Evolutionary conservation across 1,284 basidiomycete species (phyloP).

Genomic region (Rhizopogon parksii): DNA sequence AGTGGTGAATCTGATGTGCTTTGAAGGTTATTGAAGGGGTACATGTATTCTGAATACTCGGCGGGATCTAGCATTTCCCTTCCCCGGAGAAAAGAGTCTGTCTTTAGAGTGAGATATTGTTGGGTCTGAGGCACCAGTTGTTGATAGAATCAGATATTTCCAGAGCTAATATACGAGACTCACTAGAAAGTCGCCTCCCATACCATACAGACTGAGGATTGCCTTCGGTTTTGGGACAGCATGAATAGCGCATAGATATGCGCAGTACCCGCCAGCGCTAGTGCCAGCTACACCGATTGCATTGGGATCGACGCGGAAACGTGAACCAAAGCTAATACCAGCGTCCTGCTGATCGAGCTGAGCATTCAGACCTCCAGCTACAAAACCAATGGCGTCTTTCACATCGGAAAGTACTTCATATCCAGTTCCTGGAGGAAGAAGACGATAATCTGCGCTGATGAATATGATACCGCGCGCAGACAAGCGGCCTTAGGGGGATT

Average conservation of each 20-base stretch:
- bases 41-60: slow-evolving; percentile 24
- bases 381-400: slow-evolving; percentile 44
- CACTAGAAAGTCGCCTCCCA: slow-evolving; percentile 57
- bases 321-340: background rate
- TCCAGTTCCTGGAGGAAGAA: slow-evolving; percentile 50
- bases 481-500: slow-evolving; percentile 34
- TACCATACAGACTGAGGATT: slow-evolving; percentile 51
- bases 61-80: slow-evolving; percentile 34
- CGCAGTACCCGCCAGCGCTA: slow-evolving; percentile 58
- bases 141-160: background rate
- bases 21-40: slow-evolving; percentile 26
- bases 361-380: slow-evolving; percentile 27
- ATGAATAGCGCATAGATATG: slow-evolving; percentile 54
- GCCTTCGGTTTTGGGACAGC: slow-evolving; percentile 45
- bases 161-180: slow-evolving; percentile 16
- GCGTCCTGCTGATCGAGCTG: slow-evolving; percentile 6
- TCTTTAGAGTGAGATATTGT: slow-evolving; percentile 35
- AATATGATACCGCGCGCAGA: slow-evolving; percentile 43
- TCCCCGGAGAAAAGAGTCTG: slow-evolving; percentile 34
- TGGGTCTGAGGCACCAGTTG: slow-evolving; percentile 21
- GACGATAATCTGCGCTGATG: slow-evolving; percentile 55
- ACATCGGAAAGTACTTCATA: slow-evolving; percentile 53
- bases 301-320: slow-evolving; percentile 35
- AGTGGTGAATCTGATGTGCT: slow-evolving; percentile 40
- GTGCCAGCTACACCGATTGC: slow-evolving; percentile 49